Percentiles rank a stretch among this genome's conserved stretches.
These are phyloP conservation scores for Xanthoceras sorbifolium DNA, from an alignment of 345 rosid genomes.

Conservation along the genomic window DNA sequence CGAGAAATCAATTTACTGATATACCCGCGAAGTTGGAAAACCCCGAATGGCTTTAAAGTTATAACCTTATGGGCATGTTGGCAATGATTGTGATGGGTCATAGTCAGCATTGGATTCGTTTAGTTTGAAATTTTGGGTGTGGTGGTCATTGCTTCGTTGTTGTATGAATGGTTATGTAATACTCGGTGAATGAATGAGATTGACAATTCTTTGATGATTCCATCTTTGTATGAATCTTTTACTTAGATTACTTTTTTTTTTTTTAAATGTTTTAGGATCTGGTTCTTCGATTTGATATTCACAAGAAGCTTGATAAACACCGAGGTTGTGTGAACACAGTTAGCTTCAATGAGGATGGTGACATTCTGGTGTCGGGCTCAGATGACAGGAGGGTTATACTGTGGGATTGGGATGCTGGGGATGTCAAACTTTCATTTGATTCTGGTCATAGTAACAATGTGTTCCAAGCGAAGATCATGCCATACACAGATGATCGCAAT, in stretches of 20 bases:
- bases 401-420: conserved; percentile 86
- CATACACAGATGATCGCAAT: conserved; percentile 72
- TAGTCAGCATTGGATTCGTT: too few relatives aligned
- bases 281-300: conserved; percentile 62
- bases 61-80: neutral
- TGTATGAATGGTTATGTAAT: too few relatives aligned
- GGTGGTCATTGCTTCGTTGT: too few relatives aligned
- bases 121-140: too few relatives aligned
- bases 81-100: neutral
- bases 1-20: neutral
- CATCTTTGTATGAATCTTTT: neutral
- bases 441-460: conserved; percentile 75
- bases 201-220: neutral
- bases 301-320: conserved; percentile 67
- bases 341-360: conserved; percentile 65
- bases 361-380: conserved; percentile 74
- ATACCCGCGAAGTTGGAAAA: neutral
- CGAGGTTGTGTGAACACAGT: conserved; percentile 82
- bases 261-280: conserved; percentile 51
- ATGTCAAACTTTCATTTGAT: conserved; percentile 58
- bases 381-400: conserved; percentile 71
- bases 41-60: neutral
- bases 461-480: conserved; percentile 88
- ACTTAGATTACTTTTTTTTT: neutral
- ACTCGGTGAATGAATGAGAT: too few relatives aligned